These are phyloP conservation scores for Taphrina wiesneri DNA, from an alignment of 1,139 yeast species.

Conservation along the genomic window DNA sequence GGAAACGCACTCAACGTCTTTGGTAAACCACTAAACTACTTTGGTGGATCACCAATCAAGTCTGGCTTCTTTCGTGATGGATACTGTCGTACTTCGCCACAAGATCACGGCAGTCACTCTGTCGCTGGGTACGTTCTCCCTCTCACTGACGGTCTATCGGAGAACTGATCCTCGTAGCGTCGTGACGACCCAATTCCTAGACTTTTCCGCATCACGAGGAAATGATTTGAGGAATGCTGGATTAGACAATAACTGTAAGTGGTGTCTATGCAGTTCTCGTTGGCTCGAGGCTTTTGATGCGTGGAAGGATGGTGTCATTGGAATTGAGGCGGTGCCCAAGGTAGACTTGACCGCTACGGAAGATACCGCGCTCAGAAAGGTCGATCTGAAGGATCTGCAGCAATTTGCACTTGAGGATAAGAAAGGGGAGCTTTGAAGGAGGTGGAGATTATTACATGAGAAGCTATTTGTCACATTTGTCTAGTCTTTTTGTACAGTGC, in stretches of 20 bases:
- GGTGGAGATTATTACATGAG: neutral
- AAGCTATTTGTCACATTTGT: no score
- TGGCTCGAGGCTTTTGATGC: slow-evolving; percentile 33
- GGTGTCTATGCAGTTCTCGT: slow-evolving; percentile 32
- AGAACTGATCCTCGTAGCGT: neutral
- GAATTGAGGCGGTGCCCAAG: slow-evolving; percentile 26
- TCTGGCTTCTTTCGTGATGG: slow-evolving; percentile 33
- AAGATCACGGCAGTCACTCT: slow-evolving; percentile 27
- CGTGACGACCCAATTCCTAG: slow-evolving; percentile 29
- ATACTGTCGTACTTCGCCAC: slow-evolving; percentile 30
- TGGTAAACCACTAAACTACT: slow-evolving; percentile 24
- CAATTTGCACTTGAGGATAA: slow-evolving; percentile 8
- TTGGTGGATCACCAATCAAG: slow-evolving; percentile 26
- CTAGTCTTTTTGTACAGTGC: neutral
- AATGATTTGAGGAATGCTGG: slow-evolving; percentile 27
- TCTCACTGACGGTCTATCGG: no score
- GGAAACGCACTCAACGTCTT: slow-evolving; percentile 17
- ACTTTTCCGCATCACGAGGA: slow-evolving; percentile 27
- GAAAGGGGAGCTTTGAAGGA: neutral
- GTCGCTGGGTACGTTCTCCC: slow-evolving; percentile 16
- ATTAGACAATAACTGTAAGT: slow-evolving; percentile 23
- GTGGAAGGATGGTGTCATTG: slow-evolving; percentile 21
- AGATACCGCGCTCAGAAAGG: slow-evolving; percentile 18
- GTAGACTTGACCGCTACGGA: slow-evolving; percentile 27
- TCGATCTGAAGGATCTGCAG: slow-evolving; percentile 21